Evolutionary conservation across 768 basidiomycete species (phyloP).

Genomic region (Boletus patriciae): DNA sequence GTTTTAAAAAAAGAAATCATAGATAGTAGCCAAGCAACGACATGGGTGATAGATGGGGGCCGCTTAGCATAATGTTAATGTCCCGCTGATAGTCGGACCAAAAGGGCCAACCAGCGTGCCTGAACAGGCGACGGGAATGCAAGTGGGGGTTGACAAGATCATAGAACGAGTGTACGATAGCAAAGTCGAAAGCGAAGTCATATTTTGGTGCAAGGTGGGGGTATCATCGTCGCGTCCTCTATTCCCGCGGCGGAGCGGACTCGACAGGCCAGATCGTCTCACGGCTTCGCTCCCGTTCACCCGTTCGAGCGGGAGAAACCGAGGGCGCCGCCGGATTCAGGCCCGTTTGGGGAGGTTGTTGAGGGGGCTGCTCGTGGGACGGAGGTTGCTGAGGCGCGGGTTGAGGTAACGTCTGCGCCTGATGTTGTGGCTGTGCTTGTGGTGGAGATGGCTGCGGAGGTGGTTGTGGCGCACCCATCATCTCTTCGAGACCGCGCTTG

Average conservation of each 20-base stretch:
- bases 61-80: constrained; percentile 30
- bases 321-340: constrained; percentile 15
- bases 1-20: constrained; percentile 17
- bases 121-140: constrained; percentile 12
- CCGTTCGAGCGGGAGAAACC: constrained; percentile 23
- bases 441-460: constrained; percentile 22
- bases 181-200: constrained; percentile 32
- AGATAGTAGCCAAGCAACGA: constrained; percentile 30
- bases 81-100: constrained; percentile 19
- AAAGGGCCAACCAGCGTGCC: constrained; percentile 13
- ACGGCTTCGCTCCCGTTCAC: constrained; percentile 32
- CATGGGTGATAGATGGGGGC: constrained; percentile 21
- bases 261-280: constrained; percentile 33
- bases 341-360: constrained; percentile 20
- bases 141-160: constrained; percentile 27
- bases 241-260: constrained; percentile 29
- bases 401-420: constrained; percentile 24
- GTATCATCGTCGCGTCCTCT: constrained; percentile 20
- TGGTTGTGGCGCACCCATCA: constrained; percentile 44
- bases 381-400: constrained; percentile 23
- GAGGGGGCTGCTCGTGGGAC: constrained; percentile 30
- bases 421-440: constrained; percentile 27
- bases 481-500: constrained; percentile 75
- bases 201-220: constrained; percentile 17
- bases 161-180: constrained; percentile 20